These are phyloP conservation scores for Helminthosporium solani DNA, from an alignment of 2,329 filamentous ascomycete species.

Conservation along the genomic window DNA sequence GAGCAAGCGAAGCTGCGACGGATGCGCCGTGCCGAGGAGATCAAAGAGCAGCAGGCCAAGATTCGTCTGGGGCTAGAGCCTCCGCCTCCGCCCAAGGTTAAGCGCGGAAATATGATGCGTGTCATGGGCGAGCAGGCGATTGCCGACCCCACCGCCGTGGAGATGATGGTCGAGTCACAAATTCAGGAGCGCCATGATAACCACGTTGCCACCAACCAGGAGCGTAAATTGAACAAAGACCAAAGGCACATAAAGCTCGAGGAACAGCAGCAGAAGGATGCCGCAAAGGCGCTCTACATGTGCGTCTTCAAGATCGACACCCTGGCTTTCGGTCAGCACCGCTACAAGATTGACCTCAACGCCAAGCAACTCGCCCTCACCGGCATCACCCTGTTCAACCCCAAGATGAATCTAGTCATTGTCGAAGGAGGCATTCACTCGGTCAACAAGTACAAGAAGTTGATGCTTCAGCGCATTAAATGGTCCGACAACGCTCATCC, in stretches of 20 bases:
- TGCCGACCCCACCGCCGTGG: constrained; percentile 95
- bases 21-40: constrained; percentile 84
- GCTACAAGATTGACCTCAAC: constrained; percentile 90
- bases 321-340: constrained; percentile 88
- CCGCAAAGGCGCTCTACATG: constrained; percentile 79
- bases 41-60: constrained; percentile 96
- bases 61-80: constrained; percentile 87
- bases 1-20: constrained; percentile 90
- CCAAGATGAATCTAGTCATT: constrained; percentile 82
- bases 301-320: constrained; percentile 87
- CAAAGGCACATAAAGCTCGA: constrained; percentile 81
- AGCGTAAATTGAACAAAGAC: constrained; percentile 85
- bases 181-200: constrained; percentile 81
- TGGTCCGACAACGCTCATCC: constrained; percentile 88
- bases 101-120: constrained; percentile 96
- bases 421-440: constrained; percentile 88
- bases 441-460: constrained; percentile 81
- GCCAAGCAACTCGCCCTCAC: constrained; percentile 86
- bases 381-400: constrained; percentile 89
- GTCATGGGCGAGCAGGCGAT: constrained; percentile 90
- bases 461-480: constrained; percentile 90
- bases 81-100: constrained; percentile 91
- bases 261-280: constrained; percentile 81
- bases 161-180: constrained; percentile 88
- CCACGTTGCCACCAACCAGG: constrained; percentile 77